Conservation (phyloP, 805 yeast species). For the Myxozyma kluyveri region DNA sequence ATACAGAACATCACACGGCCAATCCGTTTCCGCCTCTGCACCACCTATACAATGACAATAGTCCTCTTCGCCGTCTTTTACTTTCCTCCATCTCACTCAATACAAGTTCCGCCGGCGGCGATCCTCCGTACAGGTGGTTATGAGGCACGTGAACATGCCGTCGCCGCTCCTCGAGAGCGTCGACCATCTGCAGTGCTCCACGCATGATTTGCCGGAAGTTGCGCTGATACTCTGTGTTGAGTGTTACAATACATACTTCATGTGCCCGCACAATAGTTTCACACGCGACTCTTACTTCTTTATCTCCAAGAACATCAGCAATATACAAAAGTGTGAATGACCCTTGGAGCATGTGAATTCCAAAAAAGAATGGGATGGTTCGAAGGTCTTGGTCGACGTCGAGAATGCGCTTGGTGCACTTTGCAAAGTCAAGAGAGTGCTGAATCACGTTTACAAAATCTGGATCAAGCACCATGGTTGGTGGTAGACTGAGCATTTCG, state of each 20-base stretch:
- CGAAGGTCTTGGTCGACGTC: conserved; percentile 34
- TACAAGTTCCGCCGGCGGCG: conserved; percentile 29
- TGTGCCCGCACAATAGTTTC: conserved; percentile 37
- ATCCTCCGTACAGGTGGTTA: conserved; percentile 20
- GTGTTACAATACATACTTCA: conserved; percentile 36
- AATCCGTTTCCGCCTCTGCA: conserved; percentile 41
- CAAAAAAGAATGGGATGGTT: conserved; percentile 37
- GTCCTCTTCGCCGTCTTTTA: conserved; percentile 35
- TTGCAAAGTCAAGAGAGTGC: conserved; percentile 35
- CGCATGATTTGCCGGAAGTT: conserved; percentile 37
- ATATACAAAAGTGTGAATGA: conserved; percentile 33
- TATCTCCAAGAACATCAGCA: conserved; percentile 32
- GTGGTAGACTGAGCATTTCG: conserved; percentile 32
- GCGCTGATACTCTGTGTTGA: conserved; percentile 37
- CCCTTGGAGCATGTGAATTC: conserved; percentile 36
- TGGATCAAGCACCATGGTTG: conserved; percentile 28
- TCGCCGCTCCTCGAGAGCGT: conserved; percentile 20
- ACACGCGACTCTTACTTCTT: conserved; percentile 35
- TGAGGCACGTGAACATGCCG: conserved; percentile 18
- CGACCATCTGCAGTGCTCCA: conserved; percentile 34
- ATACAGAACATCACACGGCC: conserved; percentile 34
- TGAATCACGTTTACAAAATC: conserved; percentile 32
- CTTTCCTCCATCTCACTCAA: conserved; percentile 32
- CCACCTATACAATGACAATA: conserved; percentile 42
- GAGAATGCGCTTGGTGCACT: conserved; percentile 32